Evolutionary conservation across 1,284 basidiomycete genomes (phyloP).

Genomic region (Pseudozyma sp.): DNA sequence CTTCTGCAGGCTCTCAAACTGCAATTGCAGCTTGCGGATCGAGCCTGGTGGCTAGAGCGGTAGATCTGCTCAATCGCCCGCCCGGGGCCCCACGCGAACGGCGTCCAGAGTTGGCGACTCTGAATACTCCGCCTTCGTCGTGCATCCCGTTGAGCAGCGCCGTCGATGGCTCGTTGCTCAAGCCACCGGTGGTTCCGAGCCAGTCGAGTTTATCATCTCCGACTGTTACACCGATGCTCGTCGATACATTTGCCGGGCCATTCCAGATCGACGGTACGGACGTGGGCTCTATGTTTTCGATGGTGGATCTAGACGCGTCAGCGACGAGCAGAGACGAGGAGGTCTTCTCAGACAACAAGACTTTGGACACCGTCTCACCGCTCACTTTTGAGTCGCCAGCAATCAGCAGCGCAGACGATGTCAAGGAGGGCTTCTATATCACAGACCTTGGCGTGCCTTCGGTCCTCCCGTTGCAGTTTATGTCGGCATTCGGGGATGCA

Average conservation of each 20-base stretch:
- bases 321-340: no score
- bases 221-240: neutral
- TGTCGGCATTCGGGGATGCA: no score
- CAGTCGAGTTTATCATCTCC: neutral
- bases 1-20: neutral
- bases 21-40: neutral
- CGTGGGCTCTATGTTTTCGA: no score
- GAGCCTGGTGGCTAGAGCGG: constrained; percentile 8
- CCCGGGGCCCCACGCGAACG: neutral
- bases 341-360: no score
- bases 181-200: constrained; percentile 6
- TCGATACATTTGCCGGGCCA: neutral
- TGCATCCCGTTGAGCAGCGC: neutral
- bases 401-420: no score
- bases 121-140: constrained; percentile 7
- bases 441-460: no score
- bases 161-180: neutral
- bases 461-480: no score
- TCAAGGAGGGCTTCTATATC: no score
- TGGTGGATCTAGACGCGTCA: no score
- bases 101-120: constrained; percentile 4
- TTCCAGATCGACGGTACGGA: neutral
- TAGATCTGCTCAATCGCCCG: constrained; percentile 7
- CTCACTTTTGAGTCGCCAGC: no score
- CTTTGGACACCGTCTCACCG: no score